A percentile compares a stretch with the other conserved stretches of the same genome.
These are phyloP conservation scores for Trichoderma afroharzianum DNA, from an alignment of 2,329 filamentous ascomycete species.

Conservation along the genomic window DNA sequence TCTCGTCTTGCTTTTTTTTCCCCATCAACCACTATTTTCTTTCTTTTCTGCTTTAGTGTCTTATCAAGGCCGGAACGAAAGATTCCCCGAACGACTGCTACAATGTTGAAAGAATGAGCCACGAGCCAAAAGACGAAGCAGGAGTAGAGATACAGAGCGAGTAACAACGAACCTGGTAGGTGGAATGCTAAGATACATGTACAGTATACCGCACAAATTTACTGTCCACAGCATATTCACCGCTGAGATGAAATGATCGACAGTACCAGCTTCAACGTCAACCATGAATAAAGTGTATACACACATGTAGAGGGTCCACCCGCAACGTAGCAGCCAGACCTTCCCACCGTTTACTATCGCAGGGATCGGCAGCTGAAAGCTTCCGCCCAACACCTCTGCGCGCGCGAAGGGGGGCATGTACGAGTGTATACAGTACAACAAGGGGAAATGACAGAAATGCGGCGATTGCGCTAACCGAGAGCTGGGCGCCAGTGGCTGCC, in stretches of 20 bases:
- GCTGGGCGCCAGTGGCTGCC: neutral
- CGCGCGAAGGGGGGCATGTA: neutral
- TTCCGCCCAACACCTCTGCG: neutral
- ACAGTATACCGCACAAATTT: neutral
- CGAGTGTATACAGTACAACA: neutral
- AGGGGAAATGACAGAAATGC: neutral
- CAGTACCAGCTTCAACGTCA: constrained; percentile 32
- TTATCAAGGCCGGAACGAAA: neutral
- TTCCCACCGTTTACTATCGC: neutral
- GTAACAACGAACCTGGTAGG: neutral
- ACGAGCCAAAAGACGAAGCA: neutral
- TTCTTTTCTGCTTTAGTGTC: neutral
- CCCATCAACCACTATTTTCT: too few relatives aligned
- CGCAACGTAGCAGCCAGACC: neutral
- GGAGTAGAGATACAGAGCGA: neutral
- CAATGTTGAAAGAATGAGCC: neutral
- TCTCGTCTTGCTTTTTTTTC: neutral
- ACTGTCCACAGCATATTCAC: neutral
- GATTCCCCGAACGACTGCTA: neutral
- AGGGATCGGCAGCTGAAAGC: constrained; percentile 6
- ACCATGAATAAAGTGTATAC: neutral
- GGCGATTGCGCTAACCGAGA: neutral
- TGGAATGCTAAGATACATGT: neutral
- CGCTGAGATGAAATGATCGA: constrained; percentile 28
- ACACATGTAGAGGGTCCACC: neutral